Evolutionary conservation across 108 stramenopile species (phyloP), one percentile per base, ranked within the genome.

Genomic region (Stephanodiscus triporus): DNA sequence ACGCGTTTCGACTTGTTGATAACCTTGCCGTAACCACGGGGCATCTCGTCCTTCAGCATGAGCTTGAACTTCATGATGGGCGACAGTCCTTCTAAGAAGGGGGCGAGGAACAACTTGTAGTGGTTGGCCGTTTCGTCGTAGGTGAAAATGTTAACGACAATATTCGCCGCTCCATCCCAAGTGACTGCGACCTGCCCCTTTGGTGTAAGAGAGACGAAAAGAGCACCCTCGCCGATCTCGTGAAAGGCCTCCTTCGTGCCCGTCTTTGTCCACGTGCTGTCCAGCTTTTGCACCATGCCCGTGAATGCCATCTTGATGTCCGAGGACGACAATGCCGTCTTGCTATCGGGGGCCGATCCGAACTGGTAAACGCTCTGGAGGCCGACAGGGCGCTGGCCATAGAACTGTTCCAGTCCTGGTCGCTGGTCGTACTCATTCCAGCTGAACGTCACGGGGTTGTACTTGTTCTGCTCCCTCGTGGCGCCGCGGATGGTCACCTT

Each of bases 121-220:
- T 72, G 71, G 62, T 73, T 53, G n/a, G 49, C 59, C 36, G 17
- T 60, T 65, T 90, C 85, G 54, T 78, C 72, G 26, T 76, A 79
- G 11, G 83, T 73, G 71, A 88, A 91, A 9, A 88, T 45, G 60
- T 91, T 91, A 24, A 88, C 63, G 49, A 87, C 83, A 32, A 91
- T 61, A 40, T 84, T 84, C 17, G 27, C 56, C 23, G 58, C 61
- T 37, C 91, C 91, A 72, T 91, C 91, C 88, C 88, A 91, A 16
- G 86, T 80, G 9, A 81, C 64, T 10, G 71, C 50, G 4, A 82
- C 53, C 30, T 68, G 80, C 22, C 81, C 88, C 43, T 58, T 61
- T 1, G 62, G 43, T 27, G 67, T 75, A 59, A 76, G 47, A 0
- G 72, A 83, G 45, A 86, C 53, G 55, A 70, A 64, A 9, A 88